Evolutionary conservation across 2,329 filamentous ascomycete species (phyloP).

Genomic region (Byssochlamys sp.): DNA sequence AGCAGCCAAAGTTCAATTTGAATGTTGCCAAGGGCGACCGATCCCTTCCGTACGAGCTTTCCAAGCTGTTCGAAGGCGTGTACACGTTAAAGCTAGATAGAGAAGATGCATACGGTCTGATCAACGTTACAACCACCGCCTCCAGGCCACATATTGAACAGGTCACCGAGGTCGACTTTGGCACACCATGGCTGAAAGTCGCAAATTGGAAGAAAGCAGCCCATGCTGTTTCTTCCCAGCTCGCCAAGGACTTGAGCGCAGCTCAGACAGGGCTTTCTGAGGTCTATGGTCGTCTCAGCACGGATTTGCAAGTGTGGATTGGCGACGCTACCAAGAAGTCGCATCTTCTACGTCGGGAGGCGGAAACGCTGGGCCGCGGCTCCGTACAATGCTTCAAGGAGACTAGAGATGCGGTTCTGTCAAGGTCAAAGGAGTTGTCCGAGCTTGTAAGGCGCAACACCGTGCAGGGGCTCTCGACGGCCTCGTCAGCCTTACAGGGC

Average conservation of each 20-base stretch:
- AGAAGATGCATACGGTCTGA: slow-evolving; percentile 39
- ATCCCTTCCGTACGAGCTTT: slow-evolving; percentile 36
- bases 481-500: slow-evolving; percentile 22
- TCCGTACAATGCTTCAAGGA: slow-evolving; percentile 14
- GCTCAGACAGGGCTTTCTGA: slow-evolving; percentile 31
- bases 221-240: slow-evolving; percentile 23
- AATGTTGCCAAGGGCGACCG: slow-evolving; percentile 37
- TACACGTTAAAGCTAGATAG: slow-evolving; percentile 44
- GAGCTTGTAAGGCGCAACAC: slow-evolving; percentile 22
- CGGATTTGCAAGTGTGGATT: slow-evolving; percentile 29
- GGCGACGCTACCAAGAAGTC: slow-evolving; percentile 28
- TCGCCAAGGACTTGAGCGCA: slow-evolving; percentile 27
- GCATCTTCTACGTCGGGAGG: slow-evolving; percentile 23
- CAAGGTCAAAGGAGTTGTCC: slow-evolving; percentile 26
- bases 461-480: slow-evolving; percentile 21
- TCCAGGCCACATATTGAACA: slow-evolving; percentile 26
- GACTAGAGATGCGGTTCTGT: slow-evolving; percentile 17
- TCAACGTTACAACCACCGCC: slow-evolving; percentile 41
- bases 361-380: slow-evolving; percentile 16
- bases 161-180: slow-evolving; percentile 33
- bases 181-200: slow-evolving; percentile 39
- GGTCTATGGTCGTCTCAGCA: slow-evolving; percentile 28
- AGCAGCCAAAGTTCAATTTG: slow-evolving; percentile 40
- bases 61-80: slow-evolving; percentile 44
- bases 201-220: slow-evolving; percentile 37